Evolutionary conservation across 345 rosid genomes (phyloP).

Genomic region (Brassica nigra): DNA sequence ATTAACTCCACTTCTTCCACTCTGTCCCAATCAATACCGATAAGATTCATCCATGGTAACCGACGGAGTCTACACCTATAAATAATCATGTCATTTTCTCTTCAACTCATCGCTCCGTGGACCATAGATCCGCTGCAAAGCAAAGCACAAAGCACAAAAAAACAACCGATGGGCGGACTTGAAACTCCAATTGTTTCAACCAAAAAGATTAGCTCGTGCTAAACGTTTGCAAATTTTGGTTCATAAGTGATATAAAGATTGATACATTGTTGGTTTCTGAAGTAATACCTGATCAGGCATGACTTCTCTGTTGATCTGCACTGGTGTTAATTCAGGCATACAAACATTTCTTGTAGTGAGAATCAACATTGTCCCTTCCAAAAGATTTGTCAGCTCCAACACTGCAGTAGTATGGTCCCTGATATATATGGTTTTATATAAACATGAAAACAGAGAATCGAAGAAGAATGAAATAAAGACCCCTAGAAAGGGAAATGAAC

Average conservation of each 20-base stretch:
- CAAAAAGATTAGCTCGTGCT: not conserved
- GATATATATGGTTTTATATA: conserved; percentile 48
- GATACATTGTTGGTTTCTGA: not conserved
- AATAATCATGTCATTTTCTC: too few relatives aligned
- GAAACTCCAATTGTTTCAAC: conserved; percentile 77
- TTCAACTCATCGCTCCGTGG: too few relatives aligned
- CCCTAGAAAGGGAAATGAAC: not conserved
- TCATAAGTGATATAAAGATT: not conserved
- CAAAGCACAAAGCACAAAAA: not conserved
- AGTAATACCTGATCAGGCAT: conserved; percentile 87
- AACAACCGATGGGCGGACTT: conserved; percentile 90
- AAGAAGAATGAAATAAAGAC: not conserved
- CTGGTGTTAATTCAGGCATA: conserved; percentile 83
- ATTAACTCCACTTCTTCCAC: too few relatives aligned
- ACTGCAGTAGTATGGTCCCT: conserved; percentile 78
- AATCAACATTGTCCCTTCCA: conserved; percentile 82
- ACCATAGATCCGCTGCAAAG: not conserved
- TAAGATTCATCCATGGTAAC: too few relatives aligned
- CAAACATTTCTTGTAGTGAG: conserved; percentile 93
- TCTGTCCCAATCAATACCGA: too few relatives aligned
- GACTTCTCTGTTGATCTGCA: conserved; percentile 91
- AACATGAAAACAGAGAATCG: conserved; percentile 6
- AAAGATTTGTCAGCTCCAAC: conserved; percentile 84
- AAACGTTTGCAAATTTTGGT: not conserved
- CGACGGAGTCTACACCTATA: too few relatives aligned